Conservation (phyloP, 148 eudicot species). For the Spergularia bocconei region DNA sequence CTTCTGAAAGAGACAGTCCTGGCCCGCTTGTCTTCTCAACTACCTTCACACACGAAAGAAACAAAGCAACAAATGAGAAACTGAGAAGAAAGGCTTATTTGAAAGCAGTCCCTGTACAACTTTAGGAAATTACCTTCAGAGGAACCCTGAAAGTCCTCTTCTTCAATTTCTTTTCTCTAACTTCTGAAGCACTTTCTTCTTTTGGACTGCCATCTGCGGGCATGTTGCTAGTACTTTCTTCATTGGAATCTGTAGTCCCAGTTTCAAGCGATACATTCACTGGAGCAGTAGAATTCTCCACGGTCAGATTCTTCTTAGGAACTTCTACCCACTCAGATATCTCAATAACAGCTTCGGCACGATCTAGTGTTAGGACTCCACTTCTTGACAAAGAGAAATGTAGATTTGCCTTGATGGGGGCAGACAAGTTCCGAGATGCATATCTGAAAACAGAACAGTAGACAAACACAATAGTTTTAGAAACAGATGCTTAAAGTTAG, state of each 20-base stretch:
- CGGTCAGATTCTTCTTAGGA: slow-evolving; percentile 71
- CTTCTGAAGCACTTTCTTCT: slow-evolving; percentile 43
- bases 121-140: slow-evolving; percentile 52
- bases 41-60: slow-evolving; percentile 45
- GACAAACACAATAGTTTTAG: not conserved
- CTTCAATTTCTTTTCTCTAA: slow-evolving; percentile 81
- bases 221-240: slow-evolving; percentile 42
- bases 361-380: slow-evolving; percentile 74
- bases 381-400: slow-evolving; percentile 93
- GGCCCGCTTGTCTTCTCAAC: slow-evolving; percentile 74
- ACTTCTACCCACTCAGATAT: slow-evolving; percentile 97
- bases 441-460: slow-evolving; percentile 43
- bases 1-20: slow-evolving; percentile 62
- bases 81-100: not conserved
- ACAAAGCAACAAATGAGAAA: not conserved
- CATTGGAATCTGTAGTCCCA: slow-evolving; percentile 43
- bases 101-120: not conserved
- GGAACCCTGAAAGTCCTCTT: slow-evolving; percentile 84
- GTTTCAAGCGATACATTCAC: slow-evolving; percentile 33
- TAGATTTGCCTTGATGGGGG: slow-evolving; percentile 88
- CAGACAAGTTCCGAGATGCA: slow-evolving; percentile 75
- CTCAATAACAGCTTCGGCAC: slow-evolving; percentile 88
- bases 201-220: slow-evolving; percentile 41
- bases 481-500: slow-evolving; percentile 4
- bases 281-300: slow-evolving; percentile 54